Evolutionary conservation across 192 early-diverging fungal genomes (phyloP).

Genomic region (Coemansia umbellata): DNA sequence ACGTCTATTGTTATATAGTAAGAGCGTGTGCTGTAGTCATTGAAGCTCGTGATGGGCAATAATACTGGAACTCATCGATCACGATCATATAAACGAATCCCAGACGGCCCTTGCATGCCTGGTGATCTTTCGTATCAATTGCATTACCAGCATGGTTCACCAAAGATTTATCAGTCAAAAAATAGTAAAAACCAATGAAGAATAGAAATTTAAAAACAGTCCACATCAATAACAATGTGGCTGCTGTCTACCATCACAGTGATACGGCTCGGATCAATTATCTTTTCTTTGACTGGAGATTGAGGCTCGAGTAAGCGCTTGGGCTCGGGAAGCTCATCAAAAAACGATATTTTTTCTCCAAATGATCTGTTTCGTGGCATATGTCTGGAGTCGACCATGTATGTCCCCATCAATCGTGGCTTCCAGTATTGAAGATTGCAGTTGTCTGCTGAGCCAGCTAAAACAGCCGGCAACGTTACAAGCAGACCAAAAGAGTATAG

Average conservation of each 20-base stretch:
- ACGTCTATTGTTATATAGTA: too few species aligned
- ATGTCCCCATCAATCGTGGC: conserved; percentile 18
- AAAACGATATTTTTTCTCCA: conserved; percentile 22
- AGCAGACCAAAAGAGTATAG: background rate
- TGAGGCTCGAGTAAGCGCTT: conserved; percentile 32
- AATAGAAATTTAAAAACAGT: conserved; percentile 33
- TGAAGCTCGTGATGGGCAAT: too few species aligned
- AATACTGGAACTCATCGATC: too few species aligned
- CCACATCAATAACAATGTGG: conserved; percentile 29
- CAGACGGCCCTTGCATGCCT: too few species aligned
- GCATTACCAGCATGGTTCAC: too few species aligned
- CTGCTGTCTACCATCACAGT: conserved; percentile 27
- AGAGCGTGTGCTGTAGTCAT: too few species aligned
- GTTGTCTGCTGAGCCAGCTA: conserved; percentile 11
- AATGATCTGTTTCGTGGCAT: conserved; percentile 4
- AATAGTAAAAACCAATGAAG: background rate
- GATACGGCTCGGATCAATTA: conserved; percentile 20
- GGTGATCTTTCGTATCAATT: too few species aligned
- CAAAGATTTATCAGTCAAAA: too few species aligned
- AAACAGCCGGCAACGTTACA: background rate
- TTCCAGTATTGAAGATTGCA: conserved; percentile 43
- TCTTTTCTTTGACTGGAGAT: conserved; percentile 17
- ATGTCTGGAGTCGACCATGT: conserved; percentile 17
- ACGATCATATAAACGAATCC: too few species aligned
- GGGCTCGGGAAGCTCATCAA: conserved; percentile 16